Percentiles rank a stretch among this genome's conserved stretches.
phyloP scores from a whole-genome alignment of 768 basidiomycete genomes.

The Hypsizygus marmoreus region DNA sequence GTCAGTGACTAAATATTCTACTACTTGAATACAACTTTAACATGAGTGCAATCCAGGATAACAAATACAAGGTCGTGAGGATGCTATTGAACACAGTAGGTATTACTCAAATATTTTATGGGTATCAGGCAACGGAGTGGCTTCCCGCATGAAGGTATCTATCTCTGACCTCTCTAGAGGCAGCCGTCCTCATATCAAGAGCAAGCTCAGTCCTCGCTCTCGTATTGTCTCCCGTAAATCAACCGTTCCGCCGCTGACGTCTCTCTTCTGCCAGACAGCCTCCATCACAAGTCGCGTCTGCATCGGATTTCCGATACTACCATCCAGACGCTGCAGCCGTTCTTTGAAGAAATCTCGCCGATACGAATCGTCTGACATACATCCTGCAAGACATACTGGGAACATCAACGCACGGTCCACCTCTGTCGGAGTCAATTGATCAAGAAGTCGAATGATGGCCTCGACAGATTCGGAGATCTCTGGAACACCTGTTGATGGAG shows the following conservation, averaged over 20 bases:
- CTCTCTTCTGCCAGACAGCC: conserved; percentile 68
- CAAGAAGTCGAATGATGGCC: conserved; percentile 52
- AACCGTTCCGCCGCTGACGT: conserved; percentile 50
- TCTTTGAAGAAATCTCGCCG: conserved; percentile 60
- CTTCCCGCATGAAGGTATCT: conserved; percentile 19
- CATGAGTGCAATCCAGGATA: background rate
- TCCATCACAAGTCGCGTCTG: conserved; percentile 66
- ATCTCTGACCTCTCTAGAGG: conserved; percentile 3
- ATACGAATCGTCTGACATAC: conserved; percentile 66
- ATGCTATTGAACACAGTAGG: conserved; percentile 11
- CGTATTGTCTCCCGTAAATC: conserved; percentile 65
- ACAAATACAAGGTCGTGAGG: conserved; percentile 8
- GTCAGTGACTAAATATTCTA: too few relatives aligned
- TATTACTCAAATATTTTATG: conserved; percentile 14
- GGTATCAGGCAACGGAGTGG: conserved; percentile 15
- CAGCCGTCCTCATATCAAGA: conserved; percentile 45
- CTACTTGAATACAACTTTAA: conserved; percentile 7
- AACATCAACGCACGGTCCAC: conserved; percentile 71
- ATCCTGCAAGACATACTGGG: conserved; percentile 73
- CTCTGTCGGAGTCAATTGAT: conserved; percentile 55
- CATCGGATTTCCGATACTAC: conserved; percentile 59
- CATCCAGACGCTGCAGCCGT: conserved; percentile 55
- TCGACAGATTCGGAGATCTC: conserved; percentile 67
- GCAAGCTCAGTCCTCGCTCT: conserved; percentile 49
- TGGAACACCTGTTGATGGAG: conserved; percentile 55